phyloP scores from a whole-genome alignment of 345 rosid species.

The Brassica juncea region DNA sequence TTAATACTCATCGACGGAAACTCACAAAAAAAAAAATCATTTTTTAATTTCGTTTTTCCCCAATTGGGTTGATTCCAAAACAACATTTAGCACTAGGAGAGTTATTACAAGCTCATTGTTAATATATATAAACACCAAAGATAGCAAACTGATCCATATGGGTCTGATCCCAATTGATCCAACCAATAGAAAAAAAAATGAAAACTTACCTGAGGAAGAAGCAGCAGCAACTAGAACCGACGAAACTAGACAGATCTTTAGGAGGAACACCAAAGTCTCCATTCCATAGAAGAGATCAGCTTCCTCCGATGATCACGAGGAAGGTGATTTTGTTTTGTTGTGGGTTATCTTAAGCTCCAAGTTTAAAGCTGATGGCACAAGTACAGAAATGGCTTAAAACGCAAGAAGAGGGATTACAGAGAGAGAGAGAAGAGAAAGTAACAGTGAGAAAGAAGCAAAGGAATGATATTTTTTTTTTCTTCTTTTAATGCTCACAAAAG shows the following conservation, averaged over 20 bases:
- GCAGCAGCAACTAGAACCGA: constrained; percentile 40
- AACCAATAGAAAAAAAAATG: neutral
- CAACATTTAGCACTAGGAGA: neutral
- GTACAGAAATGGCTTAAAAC: constrained; percentile 38
- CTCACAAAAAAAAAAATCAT: neutral
- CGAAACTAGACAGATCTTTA: constrained; percentile 46
- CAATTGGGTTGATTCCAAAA: constrained; percentile 1
- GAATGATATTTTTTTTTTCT: constrained; percentile 1
- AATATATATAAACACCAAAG: neutral
- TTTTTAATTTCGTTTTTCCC: neutral
- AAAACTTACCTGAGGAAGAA: constrained; percentile 64
- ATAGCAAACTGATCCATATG: constrained; percentile 14
- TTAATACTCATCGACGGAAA: neutral
- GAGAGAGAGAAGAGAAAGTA: constrained; percentile 16
- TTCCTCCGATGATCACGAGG: constrained; percentile 44
- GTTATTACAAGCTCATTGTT: constrained; percentile 11
- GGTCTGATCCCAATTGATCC: constrained; percentile 4
- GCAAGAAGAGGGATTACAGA: constrained; percentile 36
- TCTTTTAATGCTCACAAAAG: constrained; percentile 21
- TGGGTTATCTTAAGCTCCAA: constrained; percentile 23
- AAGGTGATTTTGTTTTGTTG: neutral
- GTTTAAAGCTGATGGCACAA: constrained; percentile 16
- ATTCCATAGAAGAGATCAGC: constrained; percentile 59
- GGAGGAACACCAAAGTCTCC: constrained; percentile 51
- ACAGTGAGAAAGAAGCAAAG: constrained; percentile 47